Evolutionary conservation across 371 early-diverging fungal species (phyloP), one percentile per base, ranked within the genome.

Genomic region (Mortierella sp.): DNA sequence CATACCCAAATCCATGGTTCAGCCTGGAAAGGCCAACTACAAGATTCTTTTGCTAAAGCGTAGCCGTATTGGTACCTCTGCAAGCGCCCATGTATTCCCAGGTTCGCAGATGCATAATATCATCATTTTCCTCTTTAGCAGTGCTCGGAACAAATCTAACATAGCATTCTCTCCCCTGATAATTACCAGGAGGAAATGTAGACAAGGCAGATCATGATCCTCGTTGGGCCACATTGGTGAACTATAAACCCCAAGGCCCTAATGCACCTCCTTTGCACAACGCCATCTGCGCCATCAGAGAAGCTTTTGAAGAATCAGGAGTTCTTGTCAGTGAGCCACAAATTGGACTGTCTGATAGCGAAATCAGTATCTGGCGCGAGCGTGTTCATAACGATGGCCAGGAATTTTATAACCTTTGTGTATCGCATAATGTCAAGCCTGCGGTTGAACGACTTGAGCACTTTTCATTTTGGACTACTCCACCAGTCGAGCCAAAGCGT

Each of bases 221-320:
- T 9, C 48, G 79, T 11, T 87, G 89, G 89, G 69, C 70, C 22
- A 57, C 72, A 43, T 19, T 78, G 11, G 50, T 72, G 52, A 67
- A 73, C 45, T 64, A 67, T 63, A 72, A 72, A 28, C 71, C 61
- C 40, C 61, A 53, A 15, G 38, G 72, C 15, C 41, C 58, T 0
- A 48, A 72, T 32, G 62, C 69, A 1, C 72, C 81, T 3, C 76
- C 81, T 11, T 58, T 80, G 22, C 65, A 62, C 53, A 80, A 84
- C 60, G 87, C 86, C 53, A 87, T 92, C 33, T 94, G 94, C 70
- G 95, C 95, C 5, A 85, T 95, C 43, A 91, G 95, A 21, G 96
- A 95, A 74, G 93, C 95, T 1, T 92, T 90, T 78, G 96, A 96
- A 77, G 96, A 96, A 69, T 91, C 92, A 7, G 95, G 95, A 0